Evolutionary conservation across 2,329 filamentous ascomycete genomes (phyloP).

Genomic region (Helotiales sp.): DNA sequence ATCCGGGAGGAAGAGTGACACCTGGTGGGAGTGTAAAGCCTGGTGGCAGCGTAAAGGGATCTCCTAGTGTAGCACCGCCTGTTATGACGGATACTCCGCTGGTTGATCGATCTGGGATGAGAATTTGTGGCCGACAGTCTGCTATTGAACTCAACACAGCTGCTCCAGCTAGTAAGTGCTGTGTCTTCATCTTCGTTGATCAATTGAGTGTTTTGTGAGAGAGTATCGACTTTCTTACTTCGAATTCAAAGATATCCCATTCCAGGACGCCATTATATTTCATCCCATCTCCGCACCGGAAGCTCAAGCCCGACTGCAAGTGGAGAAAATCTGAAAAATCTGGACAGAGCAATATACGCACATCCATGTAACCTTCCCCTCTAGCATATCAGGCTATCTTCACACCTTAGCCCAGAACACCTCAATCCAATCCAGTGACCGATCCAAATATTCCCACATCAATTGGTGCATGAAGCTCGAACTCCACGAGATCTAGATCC

Average conservation of each 20-base stretch:
- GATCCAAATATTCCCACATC: not conserved
- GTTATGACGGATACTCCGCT: not conserved
- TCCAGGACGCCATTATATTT: not conserved
- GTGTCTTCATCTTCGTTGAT: conserved; percentile 7
- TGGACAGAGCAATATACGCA: not conserved
- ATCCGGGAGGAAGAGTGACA: conserved; percentile 2
- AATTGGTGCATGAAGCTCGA: not conserved
- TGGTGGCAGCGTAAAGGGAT: not conserved
- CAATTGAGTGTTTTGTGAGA: not conserved
- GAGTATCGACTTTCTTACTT: not conserved
- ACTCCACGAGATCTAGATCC: not conserved
- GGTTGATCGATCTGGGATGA: conserved; percentile 4
- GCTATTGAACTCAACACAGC: not conserved
- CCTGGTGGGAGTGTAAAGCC: conserved; percentile 1
- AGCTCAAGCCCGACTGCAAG: not conserved
- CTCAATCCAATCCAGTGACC: not conserved
- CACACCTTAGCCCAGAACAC: not conserved
- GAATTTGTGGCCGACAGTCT: conserved; percentile 3
- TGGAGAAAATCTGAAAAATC: not conserved
- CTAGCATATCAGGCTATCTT: conserved; percentile 12
- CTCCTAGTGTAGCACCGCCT: not conserved
- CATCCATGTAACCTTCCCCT: conserved; percentile 6
- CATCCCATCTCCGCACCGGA: not conserved
- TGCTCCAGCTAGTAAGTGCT: not conserved
- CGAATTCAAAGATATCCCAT: not conserved